A percentile compares a stretch with the other conserved stretches of the same genome.
These are phyloP conservation scores for Fraxinus sp. DNA, from an alignment of 305 asterid species.

Conservation along the genomic window DNA sequence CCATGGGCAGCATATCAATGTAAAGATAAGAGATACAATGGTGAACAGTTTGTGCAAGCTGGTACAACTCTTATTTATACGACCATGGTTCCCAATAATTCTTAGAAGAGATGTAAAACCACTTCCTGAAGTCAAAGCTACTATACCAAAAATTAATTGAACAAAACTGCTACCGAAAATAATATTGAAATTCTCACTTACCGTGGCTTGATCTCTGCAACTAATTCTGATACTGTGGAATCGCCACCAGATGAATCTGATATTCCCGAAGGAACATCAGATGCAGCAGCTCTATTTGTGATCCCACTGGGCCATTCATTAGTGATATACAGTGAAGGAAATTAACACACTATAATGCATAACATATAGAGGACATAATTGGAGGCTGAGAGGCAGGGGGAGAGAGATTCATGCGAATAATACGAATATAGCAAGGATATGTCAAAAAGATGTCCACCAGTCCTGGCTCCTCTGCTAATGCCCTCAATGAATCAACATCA, in stretches of 20 bases:
- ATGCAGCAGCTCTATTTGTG: conserved; percentile 50
- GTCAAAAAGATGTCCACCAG: conserved; percentile 80
- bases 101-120: not conserved
- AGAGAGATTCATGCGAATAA: conserved; percentile 12
- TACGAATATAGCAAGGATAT: conserved; percentile 63
- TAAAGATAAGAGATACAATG: not conserved
- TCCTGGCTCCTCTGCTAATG: conserved; percentile 86
- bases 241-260: conserved; percentile 49
- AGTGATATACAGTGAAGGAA: conserved; percentile 70
- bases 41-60: not conserved
- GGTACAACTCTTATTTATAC: not conserved
- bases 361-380: conserved; percentile 4
- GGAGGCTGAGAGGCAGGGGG: conserved; percentile 10
- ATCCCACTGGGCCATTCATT: conserved; percentile 89
- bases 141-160: not conserved
- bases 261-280: conserved; percentile 61
- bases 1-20: not conserved
- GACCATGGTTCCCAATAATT: not conserved
- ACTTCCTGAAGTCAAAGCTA: conserved; percentile 16
- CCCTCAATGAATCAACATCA: conserved; percentile 91
- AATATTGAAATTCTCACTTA: conserved; percentile 34
- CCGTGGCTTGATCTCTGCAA: conserved; percentile 94
- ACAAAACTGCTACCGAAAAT: conserved; percentile 3
- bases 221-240: conserved; percentile 71
- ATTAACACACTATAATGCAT: conserved; percentile 15